phyloP scores from a whole-genome alignment of 495 filamentous ascomycete species.

The Aspergillus coremiiformis region DNA sequence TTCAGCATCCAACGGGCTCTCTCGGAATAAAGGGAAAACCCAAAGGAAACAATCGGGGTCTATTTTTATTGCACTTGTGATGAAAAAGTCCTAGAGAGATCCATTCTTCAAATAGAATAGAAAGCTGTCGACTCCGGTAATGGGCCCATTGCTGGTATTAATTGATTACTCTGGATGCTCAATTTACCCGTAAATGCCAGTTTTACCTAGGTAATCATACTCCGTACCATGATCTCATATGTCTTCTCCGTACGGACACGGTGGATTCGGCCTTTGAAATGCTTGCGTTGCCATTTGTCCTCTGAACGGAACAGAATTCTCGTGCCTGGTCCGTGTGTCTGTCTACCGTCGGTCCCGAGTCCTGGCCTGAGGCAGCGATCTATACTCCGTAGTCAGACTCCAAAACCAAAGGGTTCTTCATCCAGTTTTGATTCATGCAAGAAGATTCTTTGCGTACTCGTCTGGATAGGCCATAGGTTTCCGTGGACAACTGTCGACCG shows the following conservation, averaged over 20 bases:
- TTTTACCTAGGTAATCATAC: too few relatives aligned
- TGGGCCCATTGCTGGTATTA: too few relatives aligned
- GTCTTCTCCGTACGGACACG: too few relatives aligned
- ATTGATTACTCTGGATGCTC: too few relatives aligned
- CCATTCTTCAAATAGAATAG: too few relatives aligned
- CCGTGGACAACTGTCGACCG: too few relatives aligned
- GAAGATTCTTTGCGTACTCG: conserved; percentile 27
- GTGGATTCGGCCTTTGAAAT: conserved; percentile 9
- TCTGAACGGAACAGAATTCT: background rate
- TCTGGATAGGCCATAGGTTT: too few relatives aligned
- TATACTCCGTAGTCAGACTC: too few relatives aligned
- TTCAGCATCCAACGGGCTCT: conserved; percentile 33
- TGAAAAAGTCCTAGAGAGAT: too few relatives aligned
- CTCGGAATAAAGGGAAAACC: conserved; percentile 23
- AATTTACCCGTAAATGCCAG: too few relatives aligned
- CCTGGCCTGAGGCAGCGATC: background rate
- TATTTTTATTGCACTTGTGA: conserved; percentile 3
- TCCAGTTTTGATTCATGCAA: conserved; percentile 27
- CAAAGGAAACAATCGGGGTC: conserved; percentile 6
- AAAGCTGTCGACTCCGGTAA: too few relatives aligned
- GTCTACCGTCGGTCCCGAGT: conserved; percentile 6
- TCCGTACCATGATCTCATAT: too few relatives aligned
- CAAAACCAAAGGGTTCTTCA: conserved; percentile 23
- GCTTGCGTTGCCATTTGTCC: conserved; percentile 9
- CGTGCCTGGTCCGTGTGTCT: conserved; percentile 1